Percentiles rank a stretch among this genome's conserved stretches.
Evolutionary conservation across 495 filamentous ascomycete genomes (phyloP).

Genomic region (Hypomontagnella monticulosa): DNA sequence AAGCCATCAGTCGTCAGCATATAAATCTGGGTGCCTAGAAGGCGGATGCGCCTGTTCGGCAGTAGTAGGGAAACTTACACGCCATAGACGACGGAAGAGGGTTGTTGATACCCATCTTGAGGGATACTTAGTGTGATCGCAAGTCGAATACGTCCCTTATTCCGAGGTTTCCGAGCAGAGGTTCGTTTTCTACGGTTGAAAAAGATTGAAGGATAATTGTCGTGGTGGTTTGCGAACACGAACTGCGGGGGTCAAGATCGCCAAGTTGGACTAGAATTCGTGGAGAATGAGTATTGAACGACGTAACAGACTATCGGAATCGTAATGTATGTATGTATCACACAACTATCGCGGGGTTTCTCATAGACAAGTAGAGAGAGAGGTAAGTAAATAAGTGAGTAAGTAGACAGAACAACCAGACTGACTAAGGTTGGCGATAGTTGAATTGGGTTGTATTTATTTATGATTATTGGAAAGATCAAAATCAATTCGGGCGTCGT

Average conservation of each 20-base stretch:
- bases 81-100: constrained; percentile 67
- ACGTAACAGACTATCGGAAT: not conserved
- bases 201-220: constrained; percentile 8
- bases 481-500: constrained; percentile 32
- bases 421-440: constrained; percentile 25
- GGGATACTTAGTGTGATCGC: constrained; percentile 11
- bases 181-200: constrained; percentile 9
- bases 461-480: constrained; percentile 22
- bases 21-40: not conserved
- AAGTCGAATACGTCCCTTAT: not conserved
- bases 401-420: not conserved
- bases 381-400: not conserved
- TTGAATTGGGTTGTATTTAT: constrained; percentile 12
- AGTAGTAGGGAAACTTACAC: constrained; percentile 58
- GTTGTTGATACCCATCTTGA: constrained; percentile 65
- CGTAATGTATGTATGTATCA: not conserved
- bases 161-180: constrained; percentile 27
- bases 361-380: not conserved
- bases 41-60: constrained; percentile 12
- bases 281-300: constrained; percentile 1
- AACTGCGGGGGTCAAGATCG: constrained; percentile 24
- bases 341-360: constrained; percentile 1
- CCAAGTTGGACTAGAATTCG: constrained; percentile 3
- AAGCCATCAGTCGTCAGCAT: constrained; percentile 17
- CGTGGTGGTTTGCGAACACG: constrained; percentile 16